phyloP scores from a whole-genome alignment of 2,329 filamentous ascomycete genomes.

The Lomentospora prolificans region DNA sequence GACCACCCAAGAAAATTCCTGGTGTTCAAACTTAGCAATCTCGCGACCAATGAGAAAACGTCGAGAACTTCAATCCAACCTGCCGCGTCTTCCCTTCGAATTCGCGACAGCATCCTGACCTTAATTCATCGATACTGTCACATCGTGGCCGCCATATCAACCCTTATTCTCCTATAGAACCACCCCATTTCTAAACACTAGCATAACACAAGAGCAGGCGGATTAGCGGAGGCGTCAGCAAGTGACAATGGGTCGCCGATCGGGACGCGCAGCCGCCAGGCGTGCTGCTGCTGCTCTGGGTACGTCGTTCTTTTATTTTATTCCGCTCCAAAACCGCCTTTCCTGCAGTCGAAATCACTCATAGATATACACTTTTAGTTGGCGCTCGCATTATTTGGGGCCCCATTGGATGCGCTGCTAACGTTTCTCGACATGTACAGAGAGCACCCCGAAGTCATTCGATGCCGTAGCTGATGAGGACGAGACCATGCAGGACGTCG shows the following conservation, averaged over 20 bases:
- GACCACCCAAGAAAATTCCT: too few relatives aligned
- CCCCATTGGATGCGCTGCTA: slow-evolving; percentile 5
- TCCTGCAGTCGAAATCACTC: slow-evolving; percentile 3
- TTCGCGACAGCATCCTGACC: not conserved
- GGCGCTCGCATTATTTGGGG: too few relatives aligned
- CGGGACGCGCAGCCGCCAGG: slow-evolving; percentile 43
- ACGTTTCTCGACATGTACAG: slow-evolving; percentile 23
- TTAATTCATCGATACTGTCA: not conserved
- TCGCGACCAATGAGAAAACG: not conserved
- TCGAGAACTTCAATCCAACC: not conserved
- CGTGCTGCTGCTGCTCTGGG: slow-evolving; percentile 43
- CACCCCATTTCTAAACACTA: too few relatives aligned
- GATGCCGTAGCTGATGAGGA: slow-evolving; percentile 27
- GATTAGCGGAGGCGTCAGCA: too few relatives aligned
- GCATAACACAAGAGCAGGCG: too few relatives aligned
- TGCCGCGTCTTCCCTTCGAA: not conserved
- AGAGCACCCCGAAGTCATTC: slow-evolving; percentile 32
- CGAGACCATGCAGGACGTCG: slow-evolving; percentile 26
- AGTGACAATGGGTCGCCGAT: slow-evolving; percentile 31
- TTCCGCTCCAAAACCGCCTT: not conserved
- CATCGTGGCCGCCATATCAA: not conserved
- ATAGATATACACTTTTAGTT: too few relatives aligned
- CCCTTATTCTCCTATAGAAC: too few relatives aligned
- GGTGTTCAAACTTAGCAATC: not conserved
- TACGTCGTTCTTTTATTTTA: slow-evolving; percentile 24